phyloP scores from a whole-genome alignment of 805 yeast genomes.

The Ogataea pini region DNA sequence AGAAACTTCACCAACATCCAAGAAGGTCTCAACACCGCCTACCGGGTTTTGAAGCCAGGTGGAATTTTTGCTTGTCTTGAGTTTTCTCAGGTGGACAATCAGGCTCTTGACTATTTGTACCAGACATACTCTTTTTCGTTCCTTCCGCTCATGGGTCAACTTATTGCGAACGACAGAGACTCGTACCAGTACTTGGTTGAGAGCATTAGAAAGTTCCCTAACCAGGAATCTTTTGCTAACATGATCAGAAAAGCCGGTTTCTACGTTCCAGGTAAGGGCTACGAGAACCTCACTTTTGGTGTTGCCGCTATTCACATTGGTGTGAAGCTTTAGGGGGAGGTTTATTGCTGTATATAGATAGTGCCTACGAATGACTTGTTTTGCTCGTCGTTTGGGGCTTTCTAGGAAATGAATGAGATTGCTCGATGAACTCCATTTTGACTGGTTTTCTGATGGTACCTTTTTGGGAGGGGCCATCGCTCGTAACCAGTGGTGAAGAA shows the following conservation, averaged over 20 bases:
- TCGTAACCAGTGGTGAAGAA: constrained; percentile 13
- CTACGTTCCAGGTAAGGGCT: constrained; percentile 85
- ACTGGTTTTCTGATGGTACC: background rate
- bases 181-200: constrained; percentile 96
- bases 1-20: constrained; percentile 95
- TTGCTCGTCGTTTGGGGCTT: too few species aligned
- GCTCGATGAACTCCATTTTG: too few species aligned
- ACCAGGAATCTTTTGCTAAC: constrained; percentile 82
- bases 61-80: constrained; percentile 97
- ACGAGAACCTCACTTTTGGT: constrained; percentile 92
- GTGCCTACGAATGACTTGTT: too few species aligned
- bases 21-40: constrained; percentile 92
- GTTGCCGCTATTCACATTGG: constrained; percentile 96
- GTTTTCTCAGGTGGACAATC: constrained; percentile 87
- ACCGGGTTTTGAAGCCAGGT: constrained; percentile 94
- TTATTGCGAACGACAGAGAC: constrained; percentile 92
- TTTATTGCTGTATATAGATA: too few species aligned
- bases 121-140: constrained; percentile 86
- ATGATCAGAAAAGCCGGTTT: constrained; percentile 97
- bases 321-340: constrained; percentile 67
- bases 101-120: constrained; percentile 70
- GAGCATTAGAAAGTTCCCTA: constrained; percentile 87
- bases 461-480: background rate
- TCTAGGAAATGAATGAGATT: too few species aligned
- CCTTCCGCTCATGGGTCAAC: constrained; percentile 93